Evolutionary conservation across 202 grass and related monocot genomes (phyloP).

Genomic region (Brachypodium distachyon): DNA sequence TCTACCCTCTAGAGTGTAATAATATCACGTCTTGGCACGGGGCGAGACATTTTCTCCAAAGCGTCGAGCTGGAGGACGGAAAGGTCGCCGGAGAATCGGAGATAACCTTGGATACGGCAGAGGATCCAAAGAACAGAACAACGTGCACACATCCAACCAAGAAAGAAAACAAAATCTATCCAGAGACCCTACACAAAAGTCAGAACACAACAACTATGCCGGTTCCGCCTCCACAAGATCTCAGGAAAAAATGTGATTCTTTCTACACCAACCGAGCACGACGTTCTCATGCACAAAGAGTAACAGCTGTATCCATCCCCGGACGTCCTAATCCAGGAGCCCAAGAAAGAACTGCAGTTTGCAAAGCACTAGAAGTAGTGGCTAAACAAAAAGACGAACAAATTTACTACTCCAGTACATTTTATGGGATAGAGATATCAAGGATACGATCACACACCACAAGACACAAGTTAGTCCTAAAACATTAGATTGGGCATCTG

Average conservation of each 20-base stretch:
- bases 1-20: too few relatives aligned
- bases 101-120: background rate
- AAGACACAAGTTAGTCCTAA: background rate
- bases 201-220: background rate
- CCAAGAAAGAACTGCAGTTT: background rate
- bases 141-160: background rate
- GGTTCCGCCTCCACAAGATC: background rate
- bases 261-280: background rate
- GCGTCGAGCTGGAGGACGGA: background rate
- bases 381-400: background rate
- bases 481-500: too few relatives aligned
- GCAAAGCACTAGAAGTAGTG: background rate
- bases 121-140: conserved; percentile 13
- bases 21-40: too few relatives aligned
- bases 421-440: too few relatives aligned
- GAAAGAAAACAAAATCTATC: background rate
- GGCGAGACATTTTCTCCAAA: background rate
- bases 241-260: background rate
- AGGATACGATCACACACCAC: too few relatives aligned
- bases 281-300: background rate
- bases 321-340: background rate
- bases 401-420: background rate
- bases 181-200: background rate
- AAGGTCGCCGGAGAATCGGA: background rate
- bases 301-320: background rate